These are phyloP conservation scores for Schwanniomyces occidentalis DNA, from an alignment of 805 yeast species.

Conservation along the genomic window DNA sequence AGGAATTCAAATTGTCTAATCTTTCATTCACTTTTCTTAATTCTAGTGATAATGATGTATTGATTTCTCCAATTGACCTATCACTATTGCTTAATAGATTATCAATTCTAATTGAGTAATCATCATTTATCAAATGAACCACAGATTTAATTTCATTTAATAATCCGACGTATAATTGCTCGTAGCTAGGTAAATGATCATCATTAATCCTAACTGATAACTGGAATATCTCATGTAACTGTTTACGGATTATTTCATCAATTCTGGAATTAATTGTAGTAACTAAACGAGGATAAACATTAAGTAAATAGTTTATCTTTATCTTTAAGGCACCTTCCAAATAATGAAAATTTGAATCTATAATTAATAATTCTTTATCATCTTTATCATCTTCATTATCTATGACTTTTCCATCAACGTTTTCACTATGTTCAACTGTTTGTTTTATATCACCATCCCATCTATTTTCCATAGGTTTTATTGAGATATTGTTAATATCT, in stretches of 20 bases:
- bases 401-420: slow-evolving; percentile 2
- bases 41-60: slow-evolving; percentile 66
- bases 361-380: slow-evolving; percentile 10
- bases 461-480: slow-evolving; percentile 1
- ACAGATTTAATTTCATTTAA: slow-evolving; percentile 36
- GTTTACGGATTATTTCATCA: slow-evolving; percentile 15
- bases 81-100: slow-evolving; percentile 62
- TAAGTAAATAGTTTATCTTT: slow-evolving; percentile 18
- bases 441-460: neutral
- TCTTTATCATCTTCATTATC: slow-evolving; percentile 4
- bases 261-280: slow-evolving; percentile 13
- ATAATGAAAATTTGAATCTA: slow-evolving; percentile 13
- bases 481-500: slow-evolving; percentile 2
- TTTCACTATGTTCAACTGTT: slow-evolving; percentile 5
- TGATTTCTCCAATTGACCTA: slow-evolving; percentile 70
- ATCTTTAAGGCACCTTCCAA: slow-evolving; percentile 15
- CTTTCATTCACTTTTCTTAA: slow-evolving; percentile 54
- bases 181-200: slow-evolving; percentile 34
- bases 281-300: slow-evolving; percentile 22
- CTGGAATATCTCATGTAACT: slow-evolving; percentile 15
- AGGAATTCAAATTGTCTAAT: slow-evolving; percentile 41
- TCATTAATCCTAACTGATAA: slow-evolving; percentile 29
- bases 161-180: slow-evolving; percentile 30
- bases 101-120: slow-evolving; percentile 57
- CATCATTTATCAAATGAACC: slow-evolving; percentile 37